Evolutionary conservation across 2,329 filamentous ascomycete genomes (phyloP).

Genomic region (Aspergillus pseudotamarii): DNA sequence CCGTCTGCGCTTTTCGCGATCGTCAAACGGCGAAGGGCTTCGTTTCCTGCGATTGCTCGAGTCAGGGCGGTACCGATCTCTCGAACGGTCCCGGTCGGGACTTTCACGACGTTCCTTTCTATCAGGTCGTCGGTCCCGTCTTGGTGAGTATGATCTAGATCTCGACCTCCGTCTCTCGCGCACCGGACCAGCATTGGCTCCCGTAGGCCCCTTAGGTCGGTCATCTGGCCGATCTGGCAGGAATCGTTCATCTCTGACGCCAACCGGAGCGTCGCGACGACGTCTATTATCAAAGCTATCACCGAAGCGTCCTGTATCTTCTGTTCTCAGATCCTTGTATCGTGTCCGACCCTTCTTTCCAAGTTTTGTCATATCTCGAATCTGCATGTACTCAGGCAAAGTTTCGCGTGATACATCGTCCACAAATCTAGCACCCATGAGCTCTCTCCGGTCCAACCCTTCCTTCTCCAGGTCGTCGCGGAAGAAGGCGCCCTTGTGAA

Average conservation of each 20-base stretch:
- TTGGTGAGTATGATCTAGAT: conserved; percentile 56
- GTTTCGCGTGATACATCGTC: conserved; percentile 86
- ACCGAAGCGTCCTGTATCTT: conserved; percentile 89
- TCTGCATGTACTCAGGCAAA: conserved; percentile 87
- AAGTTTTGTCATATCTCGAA: conserved; percentile 89
- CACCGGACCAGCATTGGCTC: conserved; percentile 50
- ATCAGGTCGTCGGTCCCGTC: conserved; percentile 29
- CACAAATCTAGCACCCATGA: conserved; percentile 80
- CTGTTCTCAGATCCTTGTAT: conserved; percentile 83
- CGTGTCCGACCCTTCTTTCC: conserved; percentile 89
- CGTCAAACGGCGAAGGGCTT: conserved; percentile 46
- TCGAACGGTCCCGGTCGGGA: conserved; percentile 42
- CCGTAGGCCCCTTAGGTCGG: conserved; percentile 42
- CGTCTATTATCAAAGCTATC: conserved; percentile 36
- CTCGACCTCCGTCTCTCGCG: conserved; percentile 39
- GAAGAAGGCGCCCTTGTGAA: conserved; percentile 96
- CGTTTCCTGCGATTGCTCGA: conserved; percentile 40
- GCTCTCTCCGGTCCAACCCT: conserved; percentile 75
- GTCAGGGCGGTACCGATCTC: conserved; percentile 53
- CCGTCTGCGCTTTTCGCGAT: conserved; percentile 46
- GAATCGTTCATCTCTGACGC: conserved; percentile 50
- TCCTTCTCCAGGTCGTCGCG: conserved; percentile 76
- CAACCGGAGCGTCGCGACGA: conserved; percentile 36
- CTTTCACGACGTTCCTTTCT: not conserved
- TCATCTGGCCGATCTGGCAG: conserved; percentile 46